Percentiles rank a stretch among this genome's conserved stretches.
These are phyloP conservation scores for Scortechinia acanthostroma DNA, from an alignment of 2,329 filamentous ascomycete species.

Conservation along the genomic window DNA sequence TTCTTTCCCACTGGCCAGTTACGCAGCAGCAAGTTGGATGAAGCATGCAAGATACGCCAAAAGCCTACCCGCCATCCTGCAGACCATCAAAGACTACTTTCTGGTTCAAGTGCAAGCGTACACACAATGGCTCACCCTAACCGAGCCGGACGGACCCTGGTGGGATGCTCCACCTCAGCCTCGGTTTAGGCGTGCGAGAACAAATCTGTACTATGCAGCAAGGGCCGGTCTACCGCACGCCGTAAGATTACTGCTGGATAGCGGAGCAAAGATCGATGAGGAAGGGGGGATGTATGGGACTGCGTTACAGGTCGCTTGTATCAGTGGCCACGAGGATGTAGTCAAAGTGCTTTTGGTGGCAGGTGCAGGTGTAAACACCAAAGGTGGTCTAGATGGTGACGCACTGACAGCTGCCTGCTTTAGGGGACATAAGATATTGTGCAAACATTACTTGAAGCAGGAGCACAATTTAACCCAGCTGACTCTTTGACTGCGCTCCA, in stretches of 20 bases:
- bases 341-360: background rate
- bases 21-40: no score
- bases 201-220: no score
- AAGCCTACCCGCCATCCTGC: no score
- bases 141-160: background rate
- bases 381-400: background rate
- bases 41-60: no score
- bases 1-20: background rate
- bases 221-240: no score
- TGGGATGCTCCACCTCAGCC: background rate
- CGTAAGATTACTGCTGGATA: background rate
- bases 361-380: background rate
- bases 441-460: no score
- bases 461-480: no score
- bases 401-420: background rate
- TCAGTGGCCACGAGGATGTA: background rate
- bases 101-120: background rate
- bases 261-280: background rate
- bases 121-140: background rate
- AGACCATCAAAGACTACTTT: no score
- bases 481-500: no score
- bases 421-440: no score
- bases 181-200: background rate
- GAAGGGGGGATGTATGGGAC: background rate
- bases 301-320: background rate